Base-by-base conservation (phyloP, 2,329 filamentous ascomycete species). In the Monosporascus sp. region DNA sequence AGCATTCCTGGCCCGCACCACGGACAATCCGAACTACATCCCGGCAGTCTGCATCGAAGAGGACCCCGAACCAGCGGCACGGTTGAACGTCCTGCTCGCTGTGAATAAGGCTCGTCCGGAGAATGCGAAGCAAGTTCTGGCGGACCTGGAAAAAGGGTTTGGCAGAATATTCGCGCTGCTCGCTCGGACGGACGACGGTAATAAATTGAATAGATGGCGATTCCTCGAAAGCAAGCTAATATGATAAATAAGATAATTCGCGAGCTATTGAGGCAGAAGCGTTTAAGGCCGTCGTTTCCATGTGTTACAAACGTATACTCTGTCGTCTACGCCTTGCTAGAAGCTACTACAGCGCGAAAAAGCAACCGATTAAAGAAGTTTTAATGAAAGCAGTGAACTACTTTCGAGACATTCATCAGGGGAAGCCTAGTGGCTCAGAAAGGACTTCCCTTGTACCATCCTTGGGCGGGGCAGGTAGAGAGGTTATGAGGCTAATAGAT, bases 41-140 rank as follows among this genome's bases (percentile, higher is more conserved):
- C 68, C 70, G 17, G 70, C 70, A 7, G 56, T 71, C 17, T 71
- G 67, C 26, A 37, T 73, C 19, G 58, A 65, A 16, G 64, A 73
- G 51, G 50, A 52, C 9, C 34, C 46, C 5, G 26, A 51, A 20
- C 38, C 55, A 3, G 24, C 54, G 3, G 24, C 31, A 14, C 45
- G 26, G 16, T 46, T 71, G 17, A 63, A 65, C 7, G 60, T 69
- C 16, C 43, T 71, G 1, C 40, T 71, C 7, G 68, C 69, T 6
- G 55, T 72, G 20, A 72, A 73, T 26, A 68, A 64, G 51, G 38
- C 24, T 2, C 52, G 45, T 1, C 34, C 19, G n/a, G 34, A 44
- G 7, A 54, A 61, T 50, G 62, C 63, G 38, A 48, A 57, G 24
- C 41, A 49, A 16, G 49, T 65, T 3, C 58, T 70, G 17, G 17